Conservation (phyloP, 495 filamentous ascomycete species). For the Pyrenopolyporus hunteri region DNA sequence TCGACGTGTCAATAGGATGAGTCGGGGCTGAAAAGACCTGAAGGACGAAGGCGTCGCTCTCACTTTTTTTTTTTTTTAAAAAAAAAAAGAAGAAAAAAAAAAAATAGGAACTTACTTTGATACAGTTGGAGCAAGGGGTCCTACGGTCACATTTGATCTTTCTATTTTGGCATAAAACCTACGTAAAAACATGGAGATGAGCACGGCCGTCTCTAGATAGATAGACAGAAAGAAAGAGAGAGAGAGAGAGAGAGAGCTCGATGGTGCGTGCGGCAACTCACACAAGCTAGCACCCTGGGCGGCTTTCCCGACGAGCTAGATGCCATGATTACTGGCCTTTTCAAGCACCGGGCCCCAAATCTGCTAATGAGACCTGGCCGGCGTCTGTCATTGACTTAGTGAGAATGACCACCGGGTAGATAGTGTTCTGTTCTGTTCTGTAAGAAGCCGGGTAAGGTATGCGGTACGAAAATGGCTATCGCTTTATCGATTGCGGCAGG, state of each 20-base stretch:
- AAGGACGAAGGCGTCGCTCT: not conserved
- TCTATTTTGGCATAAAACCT: conserved; percentile 64
- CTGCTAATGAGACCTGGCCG: conserved; percentile 1
- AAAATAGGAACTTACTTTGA: conserved; percentile 34
- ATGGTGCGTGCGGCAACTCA: conserved; percentile 17
- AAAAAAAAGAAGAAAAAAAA: no score
- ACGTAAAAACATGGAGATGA: conserved; percentile 38
- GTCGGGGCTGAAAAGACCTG: not conserved
- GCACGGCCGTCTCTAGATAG: conserved; percentile 1
- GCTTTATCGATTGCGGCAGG: not conserved
- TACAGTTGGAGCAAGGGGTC: conserved; percentile 70
- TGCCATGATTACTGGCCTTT: conserved; percentile 20
- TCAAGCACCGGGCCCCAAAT: conserved; percentile 9
- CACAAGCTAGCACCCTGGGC: conserved; percentile 36
- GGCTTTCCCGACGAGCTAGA: conserved; percentile 36
- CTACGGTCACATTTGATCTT: conserved; percentile 75
- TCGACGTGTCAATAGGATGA: not conserved
- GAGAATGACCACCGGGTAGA: not conserved
- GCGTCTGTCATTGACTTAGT: conserved; percentile 17
- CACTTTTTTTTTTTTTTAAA: no score
- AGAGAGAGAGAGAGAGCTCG: no score
- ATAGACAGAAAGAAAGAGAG: no score
- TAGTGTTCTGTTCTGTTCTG: no score
- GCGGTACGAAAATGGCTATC: not conserved
- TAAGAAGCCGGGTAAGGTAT: not conserved